These are phyloP conservation scores for Penicillium nordicum DNA, from an alignment of 2,329 filamentous ascomycete genomes.

Conservation along the genomic window DNA sequence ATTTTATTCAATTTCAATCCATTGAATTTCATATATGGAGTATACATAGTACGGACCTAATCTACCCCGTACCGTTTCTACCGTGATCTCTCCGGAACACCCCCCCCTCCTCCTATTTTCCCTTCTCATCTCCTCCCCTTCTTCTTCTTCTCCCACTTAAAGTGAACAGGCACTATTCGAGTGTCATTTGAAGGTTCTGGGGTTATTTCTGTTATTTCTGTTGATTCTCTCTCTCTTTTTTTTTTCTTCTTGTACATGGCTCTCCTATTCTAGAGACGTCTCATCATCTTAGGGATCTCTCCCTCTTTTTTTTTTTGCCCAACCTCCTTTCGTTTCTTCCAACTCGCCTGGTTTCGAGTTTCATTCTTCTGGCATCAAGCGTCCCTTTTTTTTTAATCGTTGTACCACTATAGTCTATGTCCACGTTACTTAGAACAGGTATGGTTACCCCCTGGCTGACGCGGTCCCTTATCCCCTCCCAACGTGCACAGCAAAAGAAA, in stretches of 20 bases:
- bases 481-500: slow-evolving; percentile 4
- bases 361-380: slow-evolving; percentile 24
- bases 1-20: not conserved
- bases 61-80: slow-evolving; percentile 26
- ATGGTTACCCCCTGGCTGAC: slow-evolving; percentile 23
- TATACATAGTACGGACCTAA: slow-evolving; percentile 9
- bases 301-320: slow-evolving; percentile 24
- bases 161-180: slow-evolving; percentile 25
- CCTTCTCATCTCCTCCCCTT: slow-evolving; percentile 16
- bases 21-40: not conserved
- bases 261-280: slow-evolving; percentile 27
- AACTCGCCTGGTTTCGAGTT: slow-evolving; percentile 25
- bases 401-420: slow-evolving; percentile 34
- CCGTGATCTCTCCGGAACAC: not conserved
- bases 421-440: slow-evolving; percentile 33
- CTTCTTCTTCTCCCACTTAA: slow-evolving; percentile 12
- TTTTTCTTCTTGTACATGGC: slow-evolving; percentile 32
- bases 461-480: slow-evolving; percentile 15
- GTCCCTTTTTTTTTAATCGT: slow-evolving; percentile 27
- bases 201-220: slow-evolving; percentile 12
- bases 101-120: slow-evolving; percentile 19
- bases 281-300: slow-evolving; percentile 21
- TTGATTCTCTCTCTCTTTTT: slow-evolving; percentile 8
- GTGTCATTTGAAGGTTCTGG: slow-evolving; percentile 31
- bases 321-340: slow-evolving; percentile 20